Evolutionary conservation across 1,284 basidiomycete species (phyloP), one percentile per base, ranked within the genome.

Genomic region (Hymenochaete sp.): DNA sequence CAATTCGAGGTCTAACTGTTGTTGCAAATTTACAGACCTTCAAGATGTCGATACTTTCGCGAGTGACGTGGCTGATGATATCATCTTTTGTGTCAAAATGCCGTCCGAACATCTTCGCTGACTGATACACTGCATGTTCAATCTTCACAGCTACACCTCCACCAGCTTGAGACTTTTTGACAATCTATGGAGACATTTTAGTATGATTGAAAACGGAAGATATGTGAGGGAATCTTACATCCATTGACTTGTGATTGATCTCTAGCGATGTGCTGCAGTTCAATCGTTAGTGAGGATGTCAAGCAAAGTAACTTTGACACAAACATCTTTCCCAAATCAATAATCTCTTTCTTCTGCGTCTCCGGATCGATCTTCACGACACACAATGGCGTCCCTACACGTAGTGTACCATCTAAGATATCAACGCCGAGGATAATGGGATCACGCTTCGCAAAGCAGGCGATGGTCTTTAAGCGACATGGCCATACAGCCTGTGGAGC

Each of bases 131-230:
- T 1, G 93, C 93, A 60, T 96, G 88, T 63, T 99, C 96, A 53
- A 98, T 97, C 74, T 98, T 98, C 60, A 98, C 90, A 0, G 96
- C 96, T 14, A 98, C 95, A 63, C 95, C 95, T 49, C 77, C 95
- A 59, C 93, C 95, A 21, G 90, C 83, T 62, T 98, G 92, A 13
- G 81, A 75, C 65, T 90, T 92, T 70, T 95, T 96, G 55, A 98
- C 79, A 21, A 95, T 72, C 73, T 93, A 61, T 26, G 62, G 50
- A 16, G n/a, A 42, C 16, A n/a, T 59, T 11, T 62, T 42, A 60
- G 60, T 57, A 62, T 57, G 53, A 57, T 47, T 47, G 48, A 48
- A 49, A 31, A 26, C 21, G 27, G 38, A 38, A 18, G 18, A 8
- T 9, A 47, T 13, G 18, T 32, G 10, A 38, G 32, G 2, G 16